Evolutionary conservation across 2,329 filamentous ascomycete genomes (phyloP).

Genomic region (Monosporascus ibericus): DNA sequence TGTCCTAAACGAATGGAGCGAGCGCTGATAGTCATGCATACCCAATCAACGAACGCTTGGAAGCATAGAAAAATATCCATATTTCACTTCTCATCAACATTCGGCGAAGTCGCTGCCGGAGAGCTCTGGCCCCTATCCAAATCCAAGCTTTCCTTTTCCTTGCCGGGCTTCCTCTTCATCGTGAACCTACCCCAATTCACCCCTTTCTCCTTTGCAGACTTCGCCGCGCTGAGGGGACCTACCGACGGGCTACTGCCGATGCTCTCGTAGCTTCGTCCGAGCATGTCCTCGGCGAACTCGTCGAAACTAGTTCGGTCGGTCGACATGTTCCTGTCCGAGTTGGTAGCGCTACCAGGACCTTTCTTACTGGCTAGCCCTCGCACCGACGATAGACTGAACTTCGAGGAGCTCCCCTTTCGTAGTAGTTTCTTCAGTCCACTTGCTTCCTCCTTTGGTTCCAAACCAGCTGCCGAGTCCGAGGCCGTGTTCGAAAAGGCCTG

Average conservation of each 20-base stretch:
- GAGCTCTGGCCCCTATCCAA: conserved; percentile 34
- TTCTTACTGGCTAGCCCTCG: conserved; percentile 49
- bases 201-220: conserved; percentile 36
- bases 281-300: conserved; percentile 41
- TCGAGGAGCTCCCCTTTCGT: conserved; percentile 59
- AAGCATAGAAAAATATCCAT: too few species aligned
- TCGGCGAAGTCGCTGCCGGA: conserved; percentile 15
- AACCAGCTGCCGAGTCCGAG: conserved; percentile 42
- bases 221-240: conserved; percentile 42
- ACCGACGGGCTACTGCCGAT: conserved; percentile 50
- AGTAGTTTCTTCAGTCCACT: conserved; percentile 56
- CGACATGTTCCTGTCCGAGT: conserved; percentile 51
- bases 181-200: conserved; percentile 47
- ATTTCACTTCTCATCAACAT: conserved; percentile 13
- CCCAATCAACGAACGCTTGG: too few species aligned
- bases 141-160: conserved; percentile 51
- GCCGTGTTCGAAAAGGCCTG: conserved; percentile 49
- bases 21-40: too few species aligned
- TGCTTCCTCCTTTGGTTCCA: conserved; percentile 43
- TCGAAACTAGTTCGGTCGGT: conserved; percentile 54
- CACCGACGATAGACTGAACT: conserved; percentile 55
- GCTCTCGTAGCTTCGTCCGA: conserved; percentile 51
- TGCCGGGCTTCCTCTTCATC: conserved; percentile 52
- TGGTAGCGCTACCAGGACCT: conserved; percentile 48
- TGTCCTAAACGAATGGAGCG: too few species aligned